These are phyloP conservation scores for Sesbania bispinosa DNA, from an alignment of 306 rosid species.

Conservation along the genomic window DNA sequence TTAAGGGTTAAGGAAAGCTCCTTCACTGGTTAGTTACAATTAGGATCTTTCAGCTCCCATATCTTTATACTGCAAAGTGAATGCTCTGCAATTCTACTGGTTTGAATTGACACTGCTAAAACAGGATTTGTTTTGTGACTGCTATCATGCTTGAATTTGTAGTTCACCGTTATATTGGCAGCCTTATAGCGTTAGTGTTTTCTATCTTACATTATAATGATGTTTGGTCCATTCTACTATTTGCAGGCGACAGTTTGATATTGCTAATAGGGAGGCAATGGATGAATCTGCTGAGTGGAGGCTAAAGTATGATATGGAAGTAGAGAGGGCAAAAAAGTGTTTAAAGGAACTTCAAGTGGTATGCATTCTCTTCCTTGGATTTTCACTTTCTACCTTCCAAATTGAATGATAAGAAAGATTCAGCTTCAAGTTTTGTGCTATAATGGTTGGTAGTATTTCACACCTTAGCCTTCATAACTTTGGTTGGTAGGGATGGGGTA, in stretches of 20 bases:
- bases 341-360: conserved; percentile 62
- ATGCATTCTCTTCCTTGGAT: neutral
- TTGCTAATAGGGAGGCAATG: conserved; percentile 77
- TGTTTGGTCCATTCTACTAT: neutral
- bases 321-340: conserved; percentile 49
- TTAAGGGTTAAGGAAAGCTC: neutral
- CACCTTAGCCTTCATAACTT: neutral
- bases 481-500: neutral
- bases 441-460: neutral
- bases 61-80: neutral
- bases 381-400: neutral
- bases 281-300: conserved; percentile 99
- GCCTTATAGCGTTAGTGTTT: neutral
- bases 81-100: neutral
- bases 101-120: neutral
- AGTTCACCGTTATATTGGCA: neutral
- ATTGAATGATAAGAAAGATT: neutral
- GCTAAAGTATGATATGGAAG: conserved; percentile 61
- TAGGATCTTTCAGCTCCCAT: neutral
- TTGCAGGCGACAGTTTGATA: conserved; percentile 68
- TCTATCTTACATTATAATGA: neutral
- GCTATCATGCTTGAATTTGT: neutral
- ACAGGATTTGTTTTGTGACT: neutral
- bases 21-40: neutral
- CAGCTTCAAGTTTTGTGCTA: conserved; percentile 2